Conservation (phyloP, 768 basidiomycete species). For the Mycena belliarum region DNA sequence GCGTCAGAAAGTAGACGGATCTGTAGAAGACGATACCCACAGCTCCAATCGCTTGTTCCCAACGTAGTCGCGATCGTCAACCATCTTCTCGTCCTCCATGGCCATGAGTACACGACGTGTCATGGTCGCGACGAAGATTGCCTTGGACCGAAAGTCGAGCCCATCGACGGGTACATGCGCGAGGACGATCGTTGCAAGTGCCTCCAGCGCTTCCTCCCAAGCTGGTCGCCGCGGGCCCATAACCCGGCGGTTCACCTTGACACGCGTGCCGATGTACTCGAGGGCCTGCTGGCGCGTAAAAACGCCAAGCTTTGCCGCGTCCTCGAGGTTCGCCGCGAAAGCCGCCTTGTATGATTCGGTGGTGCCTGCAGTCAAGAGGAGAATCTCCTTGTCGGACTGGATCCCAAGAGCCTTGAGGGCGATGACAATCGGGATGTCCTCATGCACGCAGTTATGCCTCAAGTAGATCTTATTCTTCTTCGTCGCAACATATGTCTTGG, state of each 20-base stretch:
- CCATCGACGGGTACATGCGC: slow-evolving; percentile 93
- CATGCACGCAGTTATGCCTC: slow-evolving; percentile 95
- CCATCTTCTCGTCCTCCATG: slow-evolving; percentile 94
- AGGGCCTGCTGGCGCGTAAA: slow-evolving; percentile 93
- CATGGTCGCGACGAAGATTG: slow-evolving; percentile 98
- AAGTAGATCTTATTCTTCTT: slow-evolving; percentile 95
- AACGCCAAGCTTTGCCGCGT: slow-evolving; percentile 86
- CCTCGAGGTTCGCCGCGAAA: slow-evolving; percentile 92
- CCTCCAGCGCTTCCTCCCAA: slow-evolving; percentile 95
- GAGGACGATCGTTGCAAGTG: slow-evolving; percentile 94
- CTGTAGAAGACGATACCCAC: slow-evolving; percentile 49
- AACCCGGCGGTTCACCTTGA: slow-evolving; percentile 82
- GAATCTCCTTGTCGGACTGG: slow-evolving; percentile 96
- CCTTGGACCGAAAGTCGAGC: slow-evolving; percentile 89
- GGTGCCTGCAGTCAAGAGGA: slow-evolving; percentile 89
- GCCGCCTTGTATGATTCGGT: slow-evolving; percentile 84
- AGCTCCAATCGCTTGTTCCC: slow-evolving; percentile 98
- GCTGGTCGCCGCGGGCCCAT: slow-evolving; percentile 82
- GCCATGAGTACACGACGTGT: slow-evolving; percentile 94
- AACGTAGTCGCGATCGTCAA: slow-evolving; percentile 98
- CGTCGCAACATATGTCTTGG: slow-evolving; percentile 95
- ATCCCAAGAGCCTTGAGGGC: slow-evolving; percentile 96
- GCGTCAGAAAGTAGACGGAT: slow-evolving; percentile 9
- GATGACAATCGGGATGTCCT: slow-evolving; percentile 94
- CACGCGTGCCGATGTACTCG: slow-evolving; percentile 91